Conservation (phyloP, 352 stramenopile species). For the Elongisporangium anandrum region DNA sequence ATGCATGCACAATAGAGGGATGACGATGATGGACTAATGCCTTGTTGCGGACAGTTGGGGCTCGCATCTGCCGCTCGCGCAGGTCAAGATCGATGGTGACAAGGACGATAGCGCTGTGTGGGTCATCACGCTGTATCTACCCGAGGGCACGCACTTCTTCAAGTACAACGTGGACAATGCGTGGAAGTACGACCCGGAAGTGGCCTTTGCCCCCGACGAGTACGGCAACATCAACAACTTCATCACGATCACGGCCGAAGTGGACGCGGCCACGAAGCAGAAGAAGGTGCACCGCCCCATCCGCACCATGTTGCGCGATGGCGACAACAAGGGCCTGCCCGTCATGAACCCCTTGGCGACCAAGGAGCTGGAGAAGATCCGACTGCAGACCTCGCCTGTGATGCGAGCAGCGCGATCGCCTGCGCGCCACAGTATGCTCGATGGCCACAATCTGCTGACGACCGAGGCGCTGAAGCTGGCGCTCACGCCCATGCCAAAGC, state of each 20-base stretch:
- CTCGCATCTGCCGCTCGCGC: constrained; percentile 63
- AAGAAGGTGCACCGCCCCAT: constrained; percentile 55
- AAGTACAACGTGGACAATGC: constrained; percentile 76
- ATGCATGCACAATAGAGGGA: neutral
- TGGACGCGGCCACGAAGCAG: constrained; percentile 27
- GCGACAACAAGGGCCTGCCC: constrained; percentile 30
- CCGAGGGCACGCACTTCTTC: constrained; percentile 67
- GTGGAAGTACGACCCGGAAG: constrained; percentile 84
- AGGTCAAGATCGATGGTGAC: constrained; percentile 9
- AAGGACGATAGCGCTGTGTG: constrained; percentile 11
- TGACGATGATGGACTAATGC: constrained; percentile 3
- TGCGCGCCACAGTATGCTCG: constrained; percentile 6
- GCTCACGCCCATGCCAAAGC: constrained; percentile 23
- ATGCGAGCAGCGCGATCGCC: constrained; percentile 24
- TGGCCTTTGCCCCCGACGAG: constrained; percentile 73
- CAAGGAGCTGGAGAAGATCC: constrained; percentile 60
- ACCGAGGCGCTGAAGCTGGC: constrained; percentile 17
- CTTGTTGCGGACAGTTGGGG: constrained; percentile 47
- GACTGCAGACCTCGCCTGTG: constrained; percentile 42
- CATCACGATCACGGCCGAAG: constrained; percentile 41
- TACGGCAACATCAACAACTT: constrained; percentile 90
- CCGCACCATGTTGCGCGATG: constrained; percentile 67
- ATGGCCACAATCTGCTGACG: constrained; percentile 4
- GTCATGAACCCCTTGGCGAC: constrained; percentile 71
- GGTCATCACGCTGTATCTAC: constrained; percentile 51